phyloP scores from a whole-genome alignment of 2,329 filamentous ascomycete species.

The Trichophyton mentagrophytes region DNA sequence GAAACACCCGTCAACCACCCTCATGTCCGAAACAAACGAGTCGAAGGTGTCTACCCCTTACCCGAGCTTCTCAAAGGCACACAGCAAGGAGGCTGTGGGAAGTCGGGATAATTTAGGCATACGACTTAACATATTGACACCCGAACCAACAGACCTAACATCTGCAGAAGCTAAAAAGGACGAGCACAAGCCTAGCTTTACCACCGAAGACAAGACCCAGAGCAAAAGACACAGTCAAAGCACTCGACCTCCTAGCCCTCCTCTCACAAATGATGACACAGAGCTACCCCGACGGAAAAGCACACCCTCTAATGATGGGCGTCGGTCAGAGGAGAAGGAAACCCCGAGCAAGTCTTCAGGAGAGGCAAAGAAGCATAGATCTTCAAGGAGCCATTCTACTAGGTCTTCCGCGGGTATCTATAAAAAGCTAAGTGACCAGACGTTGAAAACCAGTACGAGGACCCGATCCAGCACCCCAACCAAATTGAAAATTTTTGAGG shows the following conservation, averaged over 20 bases:
- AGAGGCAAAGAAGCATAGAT: constrained; percentile 1
- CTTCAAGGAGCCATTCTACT: constrained; percentile 21
- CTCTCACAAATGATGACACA: constrained; percentile 35
- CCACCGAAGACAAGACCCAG: constrained; percentile 21
- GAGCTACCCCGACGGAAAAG: constrained; percentile 23
- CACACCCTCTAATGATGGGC: constrained; percentile 24
- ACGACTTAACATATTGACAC: constrained; percentile 42
- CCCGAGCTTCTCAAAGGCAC: constrained; percentile 74
- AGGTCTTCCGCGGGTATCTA: constrained; percentile 32
- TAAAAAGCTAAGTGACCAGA: constrained; percentile 26
- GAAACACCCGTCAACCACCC: constrained; percentile 2
- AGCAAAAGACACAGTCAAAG: constrained; percentile 15
- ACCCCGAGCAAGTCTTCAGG: constrained; percentile 8
- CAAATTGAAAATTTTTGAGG: constrained; percentile 25
- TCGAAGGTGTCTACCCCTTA: constrained; percentile 52
- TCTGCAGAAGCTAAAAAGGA: constrained; percentile 26
- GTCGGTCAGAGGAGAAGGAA: constrained; percentile 21
- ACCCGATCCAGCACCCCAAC: constrained; percentile 27
- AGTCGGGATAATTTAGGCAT: constrained; percentile 42
- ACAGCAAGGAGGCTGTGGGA: constrained; percentile 74
- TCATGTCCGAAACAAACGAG: constrained; percentile 21
- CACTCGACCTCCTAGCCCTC: constrained; percentile 35
- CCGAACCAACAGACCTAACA: constrained; percentile 54
- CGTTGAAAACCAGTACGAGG: constrained; percentile 25
- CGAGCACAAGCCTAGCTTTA: background rate